These are phyloP conservation scores for Porpolomopsis calyptriformis DNA, from an alignment of 768 basidiomycete genomes.

Conservation along the genomic window DNA sequence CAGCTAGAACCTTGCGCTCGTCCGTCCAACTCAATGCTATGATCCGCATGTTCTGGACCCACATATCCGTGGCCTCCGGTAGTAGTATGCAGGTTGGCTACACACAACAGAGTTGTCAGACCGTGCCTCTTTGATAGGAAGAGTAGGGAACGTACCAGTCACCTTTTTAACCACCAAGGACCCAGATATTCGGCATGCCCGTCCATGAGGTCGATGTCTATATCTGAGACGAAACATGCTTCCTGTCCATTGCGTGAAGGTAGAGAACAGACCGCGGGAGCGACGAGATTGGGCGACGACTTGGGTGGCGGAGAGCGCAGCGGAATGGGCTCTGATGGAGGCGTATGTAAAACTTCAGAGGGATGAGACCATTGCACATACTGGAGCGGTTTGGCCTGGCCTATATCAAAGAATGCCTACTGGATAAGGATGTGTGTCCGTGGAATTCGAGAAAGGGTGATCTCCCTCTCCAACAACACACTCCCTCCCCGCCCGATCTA, in stretches of 20 bases:
- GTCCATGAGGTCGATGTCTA: slow-evolving; percentile 51
- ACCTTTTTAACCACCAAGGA: slow-evolving; percentile 79
- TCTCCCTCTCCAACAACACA: slow-evolving; percentile 74
- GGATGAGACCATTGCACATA: slow-evolving; percentile 17
- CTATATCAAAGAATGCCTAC: slow-evolving; percentile 70
- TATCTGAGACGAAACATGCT: slow-evolving; percentile 47
- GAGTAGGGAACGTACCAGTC: slow-evolving; percentile 42
- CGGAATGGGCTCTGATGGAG: slow-evolving; percentile 46
- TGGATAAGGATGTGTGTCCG: background rate
- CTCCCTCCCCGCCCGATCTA: no score
- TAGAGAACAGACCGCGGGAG: slow-evolving; percentile 63
- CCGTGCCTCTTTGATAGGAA: background rate
- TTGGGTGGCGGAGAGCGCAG: slow-evolving; percentile 55
- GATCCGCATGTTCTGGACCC: slow-evolving; percentile 79
- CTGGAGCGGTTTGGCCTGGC: slow-evolving; percentile 69
- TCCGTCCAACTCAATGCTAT: slow-evolving; percentile 47
- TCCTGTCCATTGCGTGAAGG: slow-evolving; percentile 34
- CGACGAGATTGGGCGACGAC: slow-evolving; percentile 62
- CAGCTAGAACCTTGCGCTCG: background rate
- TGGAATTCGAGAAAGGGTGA: slow-evolving; percentile 13
- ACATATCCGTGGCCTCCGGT: slow-evolving; percentile 92
- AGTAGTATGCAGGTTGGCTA: slow-evolving; percentile 88
- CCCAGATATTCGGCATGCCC: slow-evolving; percentile 80
- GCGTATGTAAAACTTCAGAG: slow-evolving; percentile 1
- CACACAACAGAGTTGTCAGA: background rate